Percentiles rank a stretch among this genome's conserved stretches.
phyloP scores from a whole-genome alignment of 2,329 filamentous ascomycete genomes.

The Neofusicoccum ribis region DNA sequence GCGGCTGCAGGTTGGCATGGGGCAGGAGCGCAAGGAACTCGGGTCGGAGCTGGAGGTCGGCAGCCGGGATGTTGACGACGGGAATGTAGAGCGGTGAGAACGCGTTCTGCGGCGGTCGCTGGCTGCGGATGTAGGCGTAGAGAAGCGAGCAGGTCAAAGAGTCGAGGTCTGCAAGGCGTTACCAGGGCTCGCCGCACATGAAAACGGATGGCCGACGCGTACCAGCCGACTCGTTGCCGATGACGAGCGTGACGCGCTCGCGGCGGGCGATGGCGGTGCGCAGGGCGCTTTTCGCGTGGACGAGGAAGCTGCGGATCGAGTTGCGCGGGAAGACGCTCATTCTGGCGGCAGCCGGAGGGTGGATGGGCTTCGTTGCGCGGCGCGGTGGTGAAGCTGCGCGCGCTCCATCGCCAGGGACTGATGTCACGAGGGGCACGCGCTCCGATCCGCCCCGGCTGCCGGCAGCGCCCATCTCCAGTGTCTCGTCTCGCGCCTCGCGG shows the following conservation, averaged over 20 bases:
- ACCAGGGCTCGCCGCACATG: slow-evolving; percentile 13
- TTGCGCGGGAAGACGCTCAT: slow-evolving; percentile 39
- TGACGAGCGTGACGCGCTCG: slow-evolving; percentile 49
- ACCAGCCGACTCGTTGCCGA: slow-evolving; percentile 57
- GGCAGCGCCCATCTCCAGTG: not conserved
- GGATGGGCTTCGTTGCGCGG: not conserved
- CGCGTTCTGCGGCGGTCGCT: slow-evolving; percentile 48
- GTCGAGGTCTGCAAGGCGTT: slow-evolving; percentile 65
- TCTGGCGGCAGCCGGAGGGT: not conserved
- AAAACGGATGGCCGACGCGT: slow-evolving; percentile 7
- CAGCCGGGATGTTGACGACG: slow-evolving; percentile 67
- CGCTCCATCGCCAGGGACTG: not conserved
- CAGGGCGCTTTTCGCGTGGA: slow-evolving; percentile 45
- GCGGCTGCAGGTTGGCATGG: slow-evolving; percentile 58
- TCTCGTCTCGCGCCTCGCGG: not conserved
- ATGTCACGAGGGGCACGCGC: slow-evolving; percentile 1
- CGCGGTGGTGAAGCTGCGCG: not conserved
- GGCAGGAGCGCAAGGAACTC: slow-evolving; percentile 68
- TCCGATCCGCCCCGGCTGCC: slow-evolving; percentile 5
- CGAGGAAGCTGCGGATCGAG: slow-evolving; percentile 49
- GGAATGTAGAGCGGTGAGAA: slow-evolving; percentile 65
- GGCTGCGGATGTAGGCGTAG: slow-evolving; percentile 71
- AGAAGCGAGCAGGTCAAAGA: slow-evolving; percentile 74
- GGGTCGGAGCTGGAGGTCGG: slow-evolving; percentile 69
- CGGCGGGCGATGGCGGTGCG: slow-evolving; percentile 41